Conservation (phyloP, 768 basidiomycete species). For the Cytidiella melzeri region DNA sequence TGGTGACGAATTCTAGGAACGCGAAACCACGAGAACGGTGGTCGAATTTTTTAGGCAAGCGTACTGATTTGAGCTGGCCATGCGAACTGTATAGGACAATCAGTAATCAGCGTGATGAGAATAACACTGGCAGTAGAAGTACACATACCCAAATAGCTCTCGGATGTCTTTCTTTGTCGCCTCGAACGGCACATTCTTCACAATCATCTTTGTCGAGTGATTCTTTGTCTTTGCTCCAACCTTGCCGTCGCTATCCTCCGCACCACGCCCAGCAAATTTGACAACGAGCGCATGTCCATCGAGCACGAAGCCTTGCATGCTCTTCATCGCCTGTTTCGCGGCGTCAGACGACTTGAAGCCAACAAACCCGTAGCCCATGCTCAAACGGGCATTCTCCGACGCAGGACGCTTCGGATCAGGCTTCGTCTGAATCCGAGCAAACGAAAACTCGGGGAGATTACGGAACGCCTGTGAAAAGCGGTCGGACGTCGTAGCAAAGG, state of each 20-base stretch:
- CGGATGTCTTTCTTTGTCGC: conserved; percentile 89
- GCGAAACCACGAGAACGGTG: conserved; percentile 89
- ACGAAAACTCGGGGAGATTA: conserved; percentile 72
- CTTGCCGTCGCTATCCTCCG: conserved; percentile 43
- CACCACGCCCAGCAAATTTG: conserved; percentile 80
- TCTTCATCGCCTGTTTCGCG: conserved; percentile 69
- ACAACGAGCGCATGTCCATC: conserved; percentile 85
- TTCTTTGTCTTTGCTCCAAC: conserved; percentile 41
- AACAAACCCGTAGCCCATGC: conserved; percentile 96
- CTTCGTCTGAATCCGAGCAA: conserved; percentile 89
- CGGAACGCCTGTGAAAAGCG: conserved; percentile 64
- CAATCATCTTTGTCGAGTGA: conserved; percentile 88
- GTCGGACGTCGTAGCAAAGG: conserved; percentile 85
- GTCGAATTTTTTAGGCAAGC: conserved; percentile 89
- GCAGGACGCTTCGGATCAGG: conserved; percentile 70
- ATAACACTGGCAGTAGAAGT: conserved; percentile 1
- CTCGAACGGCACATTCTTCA: conserved; percentile 98
- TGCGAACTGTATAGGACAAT: conserved; percentile 51
- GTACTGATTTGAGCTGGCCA: conserved; percentile 90
- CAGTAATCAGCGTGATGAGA: neutral
- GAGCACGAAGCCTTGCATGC: conserved; percentile 74
- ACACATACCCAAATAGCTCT: conserved; percentile 77
- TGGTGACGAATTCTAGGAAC: conserved; percentile 89
- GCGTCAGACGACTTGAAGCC: conserved; percentile 76
- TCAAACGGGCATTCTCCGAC: conserved; percentile 41